Percentiles rank a stretch among this genome's conserved stretches.
These are phyloP conservation scores for Hordeum marinum DNA, from an alignment of 176 grass and related monocot species.

Conservation along the genomic window DNA sequence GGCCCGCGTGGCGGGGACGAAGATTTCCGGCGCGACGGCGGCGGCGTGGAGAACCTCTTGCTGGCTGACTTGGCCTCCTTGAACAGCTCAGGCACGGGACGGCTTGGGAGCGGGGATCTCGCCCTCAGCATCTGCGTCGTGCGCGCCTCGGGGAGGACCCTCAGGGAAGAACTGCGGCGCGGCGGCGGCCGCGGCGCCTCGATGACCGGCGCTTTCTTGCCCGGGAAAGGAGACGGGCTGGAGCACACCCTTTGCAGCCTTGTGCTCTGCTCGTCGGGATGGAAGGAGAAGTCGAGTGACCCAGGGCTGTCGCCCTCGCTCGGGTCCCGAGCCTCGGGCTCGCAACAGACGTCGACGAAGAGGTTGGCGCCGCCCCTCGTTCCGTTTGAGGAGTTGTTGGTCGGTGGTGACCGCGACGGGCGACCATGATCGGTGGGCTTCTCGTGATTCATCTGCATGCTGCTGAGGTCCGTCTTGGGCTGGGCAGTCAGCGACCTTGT, in stretches of 20 bases:
- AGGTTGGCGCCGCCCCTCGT: slow-evolving; percentile 4
- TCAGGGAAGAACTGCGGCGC: background rate
- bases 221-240: slow-evolving; percentile 40
- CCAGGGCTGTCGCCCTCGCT: background rate
- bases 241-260: slow-evolving; percentile 30
- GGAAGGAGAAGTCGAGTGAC: slow-evolving; percentile 46
- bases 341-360: background rate
- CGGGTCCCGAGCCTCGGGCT: background rate
- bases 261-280: slow-evolving; percentile 32
- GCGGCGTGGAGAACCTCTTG: slow-evolving; percentile 77
- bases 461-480: background rate
- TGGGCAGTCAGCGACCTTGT: background rate
- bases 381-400: background rate
- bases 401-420: background rate
- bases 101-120: slow-evolving; percentile 49
- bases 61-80: slow-evolving; percentile 57
- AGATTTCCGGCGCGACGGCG: slow-evolving; percentile 50
- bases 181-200: background rate
- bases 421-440: background rate
- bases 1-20: background rate
- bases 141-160: background rate
- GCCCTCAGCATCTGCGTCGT: slow-evolving; percentile 45
- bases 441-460: background rate
- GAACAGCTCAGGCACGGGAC: slow-evolving; percentile 53
- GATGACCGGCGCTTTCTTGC: background rate